Percentiles rank a stretch among this genome's conserved stretches.
Evolutionary conservation across 768 basidiomycete genomes (phyloP).

Genomic region (Rhizopogon rudus): DNA sequence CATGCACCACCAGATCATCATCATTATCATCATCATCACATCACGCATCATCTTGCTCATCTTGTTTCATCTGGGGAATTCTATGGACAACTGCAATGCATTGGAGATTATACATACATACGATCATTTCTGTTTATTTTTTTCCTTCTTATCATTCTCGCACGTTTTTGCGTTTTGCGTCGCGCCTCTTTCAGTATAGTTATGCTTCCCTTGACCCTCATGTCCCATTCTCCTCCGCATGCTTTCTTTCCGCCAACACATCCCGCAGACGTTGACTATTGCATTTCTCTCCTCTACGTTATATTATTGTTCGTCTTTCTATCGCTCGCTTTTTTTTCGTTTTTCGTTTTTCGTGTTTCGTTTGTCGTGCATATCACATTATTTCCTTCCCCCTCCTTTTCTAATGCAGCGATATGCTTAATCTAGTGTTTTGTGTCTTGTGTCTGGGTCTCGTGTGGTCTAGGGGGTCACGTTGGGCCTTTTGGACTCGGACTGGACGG

Average conservation of each 20-base stretch:
- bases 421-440: too few relatives aligned
- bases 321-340: conserved; percentile 2
- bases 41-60: not conserved
- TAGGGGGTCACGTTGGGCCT: too few relatives aligned
- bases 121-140: not conserved
- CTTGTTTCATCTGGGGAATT: not conserved
- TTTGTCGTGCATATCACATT: not conserved
- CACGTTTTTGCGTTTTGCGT: not conserved
- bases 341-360: not conserved
- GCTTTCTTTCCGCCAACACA: not conserved
- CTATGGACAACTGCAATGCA: not conserved
- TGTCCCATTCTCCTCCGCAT: not conserved
- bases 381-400: conserved; percentile 5
- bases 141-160: not conserved
- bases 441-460: too few relatives aligned
- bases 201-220: not conserved
- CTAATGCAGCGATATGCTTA: not conserved
- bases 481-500: too few relatives aligned
- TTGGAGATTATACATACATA: not conserved
- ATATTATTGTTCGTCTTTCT: not conserved
- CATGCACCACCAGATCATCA: too few relatives aligned
- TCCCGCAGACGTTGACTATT: not conserved
- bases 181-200: not conserved
- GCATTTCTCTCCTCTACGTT: not conserved
- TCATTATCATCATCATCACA: not conserved